Percentiles rank a stretch among this genome's conserved stretches.
These are phyloP conservation scores for Candida pseudoglaebosa DNA, from an alignment of 805 yeast species.

Conservation along the genomic window DNA sequence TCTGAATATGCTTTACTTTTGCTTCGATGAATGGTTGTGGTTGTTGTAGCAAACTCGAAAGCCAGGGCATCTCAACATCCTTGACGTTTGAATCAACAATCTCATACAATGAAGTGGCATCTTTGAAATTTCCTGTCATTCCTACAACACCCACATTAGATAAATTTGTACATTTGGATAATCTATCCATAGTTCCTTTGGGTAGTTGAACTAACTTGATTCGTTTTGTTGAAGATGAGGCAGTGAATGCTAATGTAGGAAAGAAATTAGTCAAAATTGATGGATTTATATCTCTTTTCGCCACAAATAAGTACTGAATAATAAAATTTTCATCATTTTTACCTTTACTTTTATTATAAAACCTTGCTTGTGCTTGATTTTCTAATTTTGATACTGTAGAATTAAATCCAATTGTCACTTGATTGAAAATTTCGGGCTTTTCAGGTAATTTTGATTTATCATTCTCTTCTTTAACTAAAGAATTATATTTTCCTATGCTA, in stretches of 20 bases:
- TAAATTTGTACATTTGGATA: conserved; percentile 27
- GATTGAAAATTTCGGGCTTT: conserved; percentile 19
- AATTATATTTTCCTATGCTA: conserved; percentile 25
- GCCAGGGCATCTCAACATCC: conserved; percentile 45
- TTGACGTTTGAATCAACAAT: conserved; percentile 25
- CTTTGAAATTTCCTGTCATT: conserved; percentile 22
- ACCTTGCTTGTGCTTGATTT: conserved; percentile 27
- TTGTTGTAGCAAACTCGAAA: conserved; percentile 26
- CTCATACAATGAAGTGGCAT: conserved; percentile 26
- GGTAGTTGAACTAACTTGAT: conserved; percentile 64
- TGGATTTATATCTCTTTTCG: conserved; percentile 54
- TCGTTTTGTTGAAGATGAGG: conserved; percentile 29
- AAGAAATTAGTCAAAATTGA: conserved; percentile 50
- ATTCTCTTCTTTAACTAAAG: conserved; percentile 3
- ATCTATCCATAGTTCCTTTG: conserved; percentile 28
- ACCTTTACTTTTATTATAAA: conserved; percentile 1
- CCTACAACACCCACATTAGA: conserved; percentile 33
- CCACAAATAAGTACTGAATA: conserved; percentile 50
- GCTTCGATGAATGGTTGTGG: conserved; percentile 24
- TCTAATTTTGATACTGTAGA: conserved; percentile 48
- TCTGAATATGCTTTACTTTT: conserved; percentile 39
- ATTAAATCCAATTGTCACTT: conserved; percentile 51
- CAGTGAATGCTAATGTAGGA: conserved; percentile 51
- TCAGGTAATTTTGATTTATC: conserved; percentile 11
- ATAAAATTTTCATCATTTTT: conserved; percentile 7